Conservation (phyloP, 176 grass and related monocot genomes). For the Ensete glaucum region DNA sequence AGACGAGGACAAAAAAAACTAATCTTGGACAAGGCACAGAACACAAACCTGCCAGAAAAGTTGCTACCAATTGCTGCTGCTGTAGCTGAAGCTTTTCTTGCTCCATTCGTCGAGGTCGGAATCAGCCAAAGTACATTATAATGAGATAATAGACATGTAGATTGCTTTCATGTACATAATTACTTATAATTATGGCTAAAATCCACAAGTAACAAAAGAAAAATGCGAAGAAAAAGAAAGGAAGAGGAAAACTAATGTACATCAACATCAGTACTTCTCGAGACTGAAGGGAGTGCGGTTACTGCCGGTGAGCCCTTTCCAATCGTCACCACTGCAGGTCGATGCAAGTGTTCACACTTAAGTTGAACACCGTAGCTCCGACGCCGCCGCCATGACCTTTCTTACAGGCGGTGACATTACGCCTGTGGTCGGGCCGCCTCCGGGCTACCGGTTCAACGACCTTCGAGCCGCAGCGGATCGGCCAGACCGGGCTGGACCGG, state of each 20-base stretch:
- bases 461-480: constrained; percentile 1
- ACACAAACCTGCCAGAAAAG: too few species aligned
- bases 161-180: too few species aligned
- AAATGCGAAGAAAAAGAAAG: too few species aligned
- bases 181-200: too few species aligned
- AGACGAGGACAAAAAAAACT: too few species aligned
- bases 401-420: neutral
- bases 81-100: too few species aligned
- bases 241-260: neutral
- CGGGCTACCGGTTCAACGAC: neutral
- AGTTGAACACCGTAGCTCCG: neutral
- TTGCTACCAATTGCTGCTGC: too few species aligned
- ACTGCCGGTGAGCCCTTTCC: neutral
- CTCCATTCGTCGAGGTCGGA: too few species aligned
- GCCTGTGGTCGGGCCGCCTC: neutral
- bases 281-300: neutral
- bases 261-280: neutral
- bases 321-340: neutral
- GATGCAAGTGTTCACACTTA: constrained; percentile 9
- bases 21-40: too few species aligned
- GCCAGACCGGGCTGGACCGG: constrained; percentile 7
- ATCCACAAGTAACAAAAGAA: too few species aligned
- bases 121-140: too few species aligned
- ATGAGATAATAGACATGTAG: too few species aligned
- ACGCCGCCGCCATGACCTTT: neutral